Conservation (phyloP, 2,329 filamentous ascomycete genomes). For the Ophiostoma tasmaniense region DNA sequence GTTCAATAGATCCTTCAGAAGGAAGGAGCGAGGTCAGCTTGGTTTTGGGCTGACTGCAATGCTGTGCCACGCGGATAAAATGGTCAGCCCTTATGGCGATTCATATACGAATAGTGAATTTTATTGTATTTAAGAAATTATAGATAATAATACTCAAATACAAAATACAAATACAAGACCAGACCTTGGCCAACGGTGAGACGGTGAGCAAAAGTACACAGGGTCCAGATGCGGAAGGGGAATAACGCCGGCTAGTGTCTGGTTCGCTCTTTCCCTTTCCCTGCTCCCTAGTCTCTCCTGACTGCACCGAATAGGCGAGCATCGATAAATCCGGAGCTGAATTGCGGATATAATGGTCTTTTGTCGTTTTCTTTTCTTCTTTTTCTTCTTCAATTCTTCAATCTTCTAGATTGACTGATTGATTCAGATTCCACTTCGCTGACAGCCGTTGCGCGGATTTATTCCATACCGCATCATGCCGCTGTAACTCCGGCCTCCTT, state of each 20-base stretch:
- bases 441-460: not conserved
- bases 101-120: too few relatives aligned
- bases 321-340: not conserved
- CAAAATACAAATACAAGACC: not conserved
- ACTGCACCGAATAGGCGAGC: not conserved
- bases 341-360: not conserved
- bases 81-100: too few relatives aligned
- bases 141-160: too few relatives aligned
- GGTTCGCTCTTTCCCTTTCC: too few relatives aligned
- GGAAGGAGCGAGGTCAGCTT: too few relatives aligned
- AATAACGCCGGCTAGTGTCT: not conserved
- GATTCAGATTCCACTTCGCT: not conserved
- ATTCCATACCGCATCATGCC: not conserved
- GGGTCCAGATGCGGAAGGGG: not conserved
- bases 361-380: not conserved
- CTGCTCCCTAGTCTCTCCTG: too few relatives aligned
- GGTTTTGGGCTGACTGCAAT: too few relatives aligned
- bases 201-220: not conserved
- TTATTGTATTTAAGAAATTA: too few relatives aligned
- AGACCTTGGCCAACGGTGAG: not conserved
- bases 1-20: too few relatives aligned
- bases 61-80: too few relatives aligned
- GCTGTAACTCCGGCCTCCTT: not conserved
- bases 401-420: not conserved
- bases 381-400: not conserved